These are phyloP conservation scores for Eucalyptus tenuipes DNA, from an alignment of 345 rosid species.

Conservation along the genomic window DNA sequence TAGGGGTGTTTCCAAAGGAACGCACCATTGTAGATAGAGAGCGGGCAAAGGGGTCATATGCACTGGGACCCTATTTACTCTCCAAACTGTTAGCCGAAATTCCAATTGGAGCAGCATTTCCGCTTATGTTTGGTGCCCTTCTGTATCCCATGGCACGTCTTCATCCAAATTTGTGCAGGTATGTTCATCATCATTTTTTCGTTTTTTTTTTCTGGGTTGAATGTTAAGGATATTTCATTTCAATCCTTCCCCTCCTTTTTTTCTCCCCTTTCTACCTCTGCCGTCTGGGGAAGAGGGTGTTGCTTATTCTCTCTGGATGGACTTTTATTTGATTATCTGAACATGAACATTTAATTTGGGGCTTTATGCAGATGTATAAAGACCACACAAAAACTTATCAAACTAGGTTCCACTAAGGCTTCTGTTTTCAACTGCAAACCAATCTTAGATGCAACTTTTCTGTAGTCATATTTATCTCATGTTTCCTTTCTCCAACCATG, in stretches of 20 bases:
- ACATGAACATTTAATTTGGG: neutral
- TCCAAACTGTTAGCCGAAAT: conserved; percentile 89
- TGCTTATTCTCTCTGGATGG: neutral
- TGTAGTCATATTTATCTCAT: neutral
- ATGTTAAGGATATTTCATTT: neutral
- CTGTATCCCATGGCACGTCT: conserved; percentile 94
- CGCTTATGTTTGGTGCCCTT: conserved; percentile 87
- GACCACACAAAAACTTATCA: neutral
- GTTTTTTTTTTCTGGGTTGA: neutral
- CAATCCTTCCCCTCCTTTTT: neutral
- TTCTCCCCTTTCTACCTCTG: neutral
- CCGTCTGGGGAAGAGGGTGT: neutral
- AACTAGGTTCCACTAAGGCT: neutral
- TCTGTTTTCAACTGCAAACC: neutral
- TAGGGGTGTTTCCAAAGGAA: conserved; percentile 96
- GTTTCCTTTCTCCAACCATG: neutral
- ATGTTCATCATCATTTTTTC: neutral
- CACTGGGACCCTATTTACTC: conserved; percentile 84
- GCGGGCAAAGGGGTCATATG: conserved; percentile 81
- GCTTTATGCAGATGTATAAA: neutral
- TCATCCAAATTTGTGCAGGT: conserved; percentile 81
- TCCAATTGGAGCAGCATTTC: conserved; percentile 94
- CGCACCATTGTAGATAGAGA: conserved; percentile 92
- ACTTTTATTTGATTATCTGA: neutral
- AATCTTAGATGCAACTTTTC: neutral